phyloP scores from a whole-genome alignment of 1,139 yeast genomes.

The Lodderomyces parapsilosis region DNA sequence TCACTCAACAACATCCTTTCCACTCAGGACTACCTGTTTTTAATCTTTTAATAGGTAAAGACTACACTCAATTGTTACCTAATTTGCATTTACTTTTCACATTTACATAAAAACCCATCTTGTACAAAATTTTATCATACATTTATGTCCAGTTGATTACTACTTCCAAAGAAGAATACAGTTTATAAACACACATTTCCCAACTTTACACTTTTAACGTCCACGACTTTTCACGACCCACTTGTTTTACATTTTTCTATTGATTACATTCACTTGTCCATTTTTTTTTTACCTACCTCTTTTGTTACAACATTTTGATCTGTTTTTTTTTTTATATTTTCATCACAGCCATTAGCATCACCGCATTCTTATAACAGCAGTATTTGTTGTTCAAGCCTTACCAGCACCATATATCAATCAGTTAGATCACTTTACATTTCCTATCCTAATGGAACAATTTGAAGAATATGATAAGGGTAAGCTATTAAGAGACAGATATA shows the following conservation, averaged over 20 bases:
- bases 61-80: too few species aligned
- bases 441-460: slow-evolving; percentile 41
- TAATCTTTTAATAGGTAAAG: too few species aligned
- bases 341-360: not conserved
- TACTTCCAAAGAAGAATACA: not conserved
- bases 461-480: slow-evolving; percentile 60
- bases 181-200: too few species aligned
- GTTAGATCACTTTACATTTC: not conserved
- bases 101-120: not conserved
- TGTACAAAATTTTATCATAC: not conserved
- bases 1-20: too few species aligned
- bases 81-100: not conserved
- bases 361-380: not conserved
- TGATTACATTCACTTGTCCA: too few species aligned
- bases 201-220: not conserved
- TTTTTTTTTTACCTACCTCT: not conserved
- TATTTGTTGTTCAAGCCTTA: not conserved
- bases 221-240: not conserved
- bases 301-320: not conserved
- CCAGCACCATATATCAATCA: not conserved
- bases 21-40: too few species aligned
- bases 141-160: slow-evolving; percentile 1
- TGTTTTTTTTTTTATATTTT: not conserved
- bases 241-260: too few species aligned
- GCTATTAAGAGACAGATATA: slow-evolving; percentile 61